These are phyloP conservation scores for Fragilariopsis cylindrus DNA, from an alignment of 108 stramenopile species.

Conservation along the genomic window DNA sequence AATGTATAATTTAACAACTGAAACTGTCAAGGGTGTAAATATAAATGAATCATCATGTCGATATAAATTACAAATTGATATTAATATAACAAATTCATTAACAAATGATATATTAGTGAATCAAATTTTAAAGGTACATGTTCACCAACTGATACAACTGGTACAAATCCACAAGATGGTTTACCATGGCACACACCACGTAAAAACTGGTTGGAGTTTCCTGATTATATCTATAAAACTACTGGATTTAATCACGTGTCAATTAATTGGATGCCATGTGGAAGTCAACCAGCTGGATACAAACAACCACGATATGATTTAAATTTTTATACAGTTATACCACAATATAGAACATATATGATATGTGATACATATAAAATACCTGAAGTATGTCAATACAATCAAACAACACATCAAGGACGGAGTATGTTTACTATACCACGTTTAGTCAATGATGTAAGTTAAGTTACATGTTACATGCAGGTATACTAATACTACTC, in stretches of 20 bases:
- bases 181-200: constrained; percentile 22
- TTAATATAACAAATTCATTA: constrained; percentile 6
- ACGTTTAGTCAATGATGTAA: constrained; percentile 17
- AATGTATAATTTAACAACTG: too few relatives aligned
- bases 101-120: background rate
- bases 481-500: background rate
- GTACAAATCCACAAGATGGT: constrained; percentile 21
- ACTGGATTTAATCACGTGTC: constrained; percentile 41
- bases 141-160: constrained; percentile 8
- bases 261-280: constrained; percentile 32
- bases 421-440: constrained; percentile 25
- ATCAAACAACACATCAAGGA: constrained; percentile 29
- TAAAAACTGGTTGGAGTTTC: constrained; percentile 30
- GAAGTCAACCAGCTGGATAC: constrained; percentile 13
- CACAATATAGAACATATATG: constrained; percentile 29
- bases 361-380: constrained; percentile 16
- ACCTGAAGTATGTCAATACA: constrained; percentile 19
- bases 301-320: constrained; percentile 28
- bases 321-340: constrained; percentile 31
- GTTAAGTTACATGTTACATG: background rate
- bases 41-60: too few relatives aligned
- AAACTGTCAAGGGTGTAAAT: too few relatives aligned
- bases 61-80: background rate
- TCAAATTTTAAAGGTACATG: constrained; percentile 19
- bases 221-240: constrained; percentile 23